Evolutionary conservation across 2,329 filamentous ascomycete genomes (phyloP).

Genomic region (Blumeriella jaapii): DNA sequence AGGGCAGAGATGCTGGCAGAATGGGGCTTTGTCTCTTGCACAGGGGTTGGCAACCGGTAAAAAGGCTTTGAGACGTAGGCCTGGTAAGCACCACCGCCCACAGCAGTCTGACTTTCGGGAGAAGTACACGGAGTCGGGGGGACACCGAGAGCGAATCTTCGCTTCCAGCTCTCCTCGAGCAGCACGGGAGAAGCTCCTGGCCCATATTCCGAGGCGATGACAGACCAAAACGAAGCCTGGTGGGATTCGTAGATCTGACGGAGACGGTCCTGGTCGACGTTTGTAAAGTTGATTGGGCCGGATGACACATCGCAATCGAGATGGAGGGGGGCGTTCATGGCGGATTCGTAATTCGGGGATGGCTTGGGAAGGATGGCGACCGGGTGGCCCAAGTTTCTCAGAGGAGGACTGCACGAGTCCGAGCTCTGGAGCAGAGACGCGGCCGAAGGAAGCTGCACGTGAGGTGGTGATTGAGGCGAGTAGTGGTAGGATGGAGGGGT

Average conservation of each 20-base stretch:
- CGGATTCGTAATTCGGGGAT: constrained; percentile 32
- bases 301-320: constrained; percentile 45
- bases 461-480: constrained; percentile 25
- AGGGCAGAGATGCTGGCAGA: constrained; percentile 50
- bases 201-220: constrained; percentile 62
- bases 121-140: constrained; percentile 27
- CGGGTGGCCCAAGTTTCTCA: constrained; percentile 35
- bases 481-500: constrained; percentile 30
- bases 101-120: constrained; percentile 20
- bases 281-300: constrained; percentile 29
- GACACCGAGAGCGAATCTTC: constrained; percentile 26
- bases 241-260: constrained; percentile 59
- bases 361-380: constrained; percentile 59
- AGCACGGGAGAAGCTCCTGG: constrained; percentile 46
- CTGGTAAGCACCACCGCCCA: constrained; percentile 15
- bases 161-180: constrained; percentile 57
- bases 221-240: constrained; percentile 60
- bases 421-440: constrained; percentile 38
- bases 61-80: constrained; percentile 31
- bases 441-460: constrained; percentile 33
- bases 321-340: constrained; percentile 33
- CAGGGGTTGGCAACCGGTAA: constrained; percentile 41
- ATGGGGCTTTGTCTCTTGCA: constrained; percentile 29
- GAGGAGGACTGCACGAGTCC: constrained; percentile 35
- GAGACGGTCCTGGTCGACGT: constrained; percentile 50